A percentile compares a stretch with the other conserved stretches of the same genome.
Conservation (phyloP, 345 rosid species). For the Laguncularia racemosa region DNA sequence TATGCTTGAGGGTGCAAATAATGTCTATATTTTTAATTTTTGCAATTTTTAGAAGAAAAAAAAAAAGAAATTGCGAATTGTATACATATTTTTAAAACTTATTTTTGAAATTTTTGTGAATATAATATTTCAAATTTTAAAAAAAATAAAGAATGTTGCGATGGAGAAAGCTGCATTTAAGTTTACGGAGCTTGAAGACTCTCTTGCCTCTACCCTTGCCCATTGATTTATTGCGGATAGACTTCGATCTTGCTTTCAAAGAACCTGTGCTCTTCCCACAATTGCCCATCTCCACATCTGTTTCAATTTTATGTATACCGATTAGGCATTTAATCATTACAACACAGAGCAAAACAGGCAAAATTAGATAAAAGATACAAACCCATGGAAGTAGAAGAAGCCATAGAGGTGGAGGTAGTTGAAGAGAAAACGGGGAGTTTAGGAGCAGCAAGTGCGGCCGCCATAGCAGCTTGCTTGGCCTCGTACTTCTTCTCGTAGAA, state of each 20-base stretch:
- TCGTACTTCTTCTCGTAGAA: conserved; percentile 58
- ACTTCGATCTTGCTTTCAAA: conserved; percentile 58
- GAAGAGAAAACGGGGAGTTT: conserved; percentile 47
- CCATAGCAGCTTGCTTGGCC: conserved; percentile 74
- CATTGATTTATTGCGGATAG: conserved; percentile 59
- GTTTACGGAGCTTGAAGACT: too few species aligned
- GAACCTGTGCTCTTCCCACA: conserved; percentile 29
- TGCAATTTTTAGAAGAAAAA: too few species aligned
- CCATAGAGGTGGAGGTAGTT: conserved; percentile 45
- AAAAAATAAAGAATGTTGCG: too few species aligned
- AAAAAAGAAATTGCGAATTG: too few species aligned
- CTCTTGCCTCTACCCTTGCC: conserved; percentile 50
- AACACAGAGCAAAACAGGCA: background rate
- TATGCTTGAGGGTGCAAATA: too few species aligned
- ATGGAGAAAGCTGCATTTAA: too few species aligned
- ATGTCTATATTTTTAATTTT: too few species aligned
- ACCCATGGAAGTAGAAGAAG: conserved; percentile 30
- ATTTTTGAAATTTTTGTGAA: too few species aligned
- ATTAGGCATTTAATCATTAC: background rate
- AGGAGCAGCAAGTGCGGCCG: conserved; percentile 87
- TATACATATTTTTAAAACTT: too few species aligned
- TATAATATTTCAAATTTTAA: too few species aligned
- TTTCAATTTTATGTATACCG: background rate
- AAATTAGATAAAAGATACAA: background rate
- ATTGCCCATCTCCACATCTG: conserved; percentile 65